Percentiles rank a stretch among this genome's conserved stretches.
These are phyloP conservation scores for Parascedosporium putredinis DNA, from an alignment of 2,329 filamentous ascomycete genomes.

Conservation along the genomic window DNA sequence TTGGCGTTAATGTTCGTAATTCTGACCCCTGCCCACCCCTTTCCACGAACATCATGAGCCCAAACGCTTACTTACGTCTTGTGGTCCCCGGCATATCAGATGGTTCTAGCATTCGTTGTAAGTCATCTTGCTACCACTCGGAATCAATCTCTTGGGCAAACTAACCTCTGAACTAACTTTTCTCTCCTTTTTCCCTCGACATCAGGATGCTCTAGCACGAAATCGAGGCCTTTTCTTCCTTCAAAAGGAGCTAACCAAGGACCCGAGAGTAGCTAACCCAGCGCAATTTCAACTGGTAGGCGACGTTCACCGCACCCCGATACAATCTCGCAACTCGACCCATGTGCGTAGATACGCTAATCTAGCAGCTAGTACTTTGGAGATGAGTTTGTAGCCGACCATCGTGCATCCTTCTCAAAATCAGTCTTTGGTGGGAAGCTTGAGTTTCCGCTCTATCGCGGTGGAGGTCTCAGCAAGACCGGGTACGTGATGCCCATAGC, in stretches of 20 bases:
- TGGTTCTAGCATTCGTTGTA: conserved; percentile 3
- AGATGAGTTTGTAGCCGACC: neutral
- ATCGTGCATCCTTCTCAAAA: conserved; percentile 4
- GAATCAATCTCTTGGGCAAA: too few relatives aligned
- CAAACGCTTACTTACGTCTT: too few relatives aligned
- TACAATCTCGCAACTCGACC: neutral
- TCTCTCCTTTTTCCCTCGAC: neutral
- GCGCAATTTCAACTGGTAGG: conserved; percentile 1
- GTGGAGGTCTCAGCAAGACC: neutral
- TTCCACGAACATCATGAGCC: too few relatives aligned
- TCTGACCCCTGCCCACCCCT: too few relatives aligned
- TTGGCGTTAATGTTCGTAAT: conserved; percentile 1
- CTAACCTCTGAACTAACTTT: too few relatives aligned
- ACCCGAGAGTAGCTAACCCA: neutral
- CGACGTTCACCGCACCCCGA: too few relatives aligned
- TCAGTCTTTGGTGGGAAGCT: conserved; percentile 4
- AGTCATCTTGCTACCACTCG: neutral
- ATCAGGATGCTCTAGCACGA: conserved; percentile 2
- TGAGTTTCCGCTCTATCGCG: conserved; percentile 3
- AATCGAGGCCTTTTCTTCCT: conserved; percentile 1
- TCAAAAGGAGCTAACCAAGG: neutral
- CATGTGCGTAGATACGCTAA: too few relatives aligned
- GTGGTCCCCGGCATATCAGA: neutral
- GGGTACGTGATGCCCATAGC: neutral
- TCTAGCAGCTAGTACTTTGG: conserved; percentile 3